phyloP scores from a whole-genome alignment of 768 basidiomycete genomes.

The Russula ochroleuca region DNA sequence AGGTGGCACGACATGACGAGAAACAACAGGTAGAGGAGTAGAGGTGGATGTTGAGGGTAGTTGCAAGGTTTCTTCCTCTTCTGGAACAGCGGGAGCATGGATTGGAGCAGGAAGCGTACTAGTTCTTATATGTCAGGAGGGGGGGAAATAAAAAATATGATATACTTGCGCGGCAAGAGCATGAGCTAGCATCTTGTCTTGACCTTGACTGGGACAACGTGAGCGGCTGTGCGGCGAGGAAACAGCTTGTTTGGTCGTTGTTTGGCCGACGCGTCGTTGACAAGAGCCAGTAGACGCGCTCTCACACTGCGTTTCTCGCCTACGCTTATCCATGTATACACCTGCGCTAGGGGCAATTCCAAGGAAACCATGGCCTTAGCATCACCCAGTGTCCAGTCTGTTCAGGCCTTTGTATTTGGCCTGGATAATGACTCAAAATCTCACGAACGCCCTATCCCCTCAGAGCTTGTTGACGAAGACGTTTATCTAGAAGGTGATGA shows the following conservation, averaged over 20 bases:
- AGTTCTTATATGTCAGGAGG: conserved; percentile 16
- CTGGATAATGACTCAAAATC: conserved; percentile 12
- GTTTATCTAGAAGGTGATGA: conserved; percentile 13
- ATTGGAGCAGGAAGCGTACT: conserved; percentile 69
- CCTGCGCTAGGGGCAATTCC: neutral
- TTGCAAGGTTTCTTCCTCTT: conserved; percentile 57
- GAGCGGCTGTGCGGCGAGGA: neutral
- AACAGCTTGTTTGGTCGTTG: conserved; percentile 5
- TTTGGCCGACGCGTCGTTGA: conserved; percentile 7
- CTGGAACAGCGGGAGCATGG: conserved; percentile 47
- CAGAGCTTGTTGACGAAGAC: conserved; percentile 7
- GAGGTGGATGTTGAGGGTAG: conserved; percentile 33
- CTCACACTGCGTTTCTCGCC: too few species aligned
- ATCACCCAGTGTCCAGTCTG: conserved; percentile 18
- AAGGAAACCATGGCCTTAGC: conserved; percentile 12
- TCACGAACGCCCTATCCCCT: neutral
- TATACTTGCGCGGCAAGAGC: conserved; percentile 71
- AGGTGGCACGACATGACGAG: conserved; percentile 59
- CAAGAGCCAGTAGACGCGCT: too few species aligned
- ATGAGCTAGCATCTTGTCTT: conserved; percentile 41
- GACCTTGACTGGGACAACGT: neutral
- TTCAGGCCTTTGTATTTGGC: conserved; percentile 24
- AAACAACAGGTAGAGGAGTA: conserved; percentile 40
- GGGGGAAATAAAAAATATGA: neutral
- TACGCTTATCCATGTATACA: neutral